A percentile compares a stretch with the other conserved stretches of the same genome.
phyloP scores from a whole-genome alignment of 345 rosid species.

The Cardamine chenopodiifolia region DNA sequence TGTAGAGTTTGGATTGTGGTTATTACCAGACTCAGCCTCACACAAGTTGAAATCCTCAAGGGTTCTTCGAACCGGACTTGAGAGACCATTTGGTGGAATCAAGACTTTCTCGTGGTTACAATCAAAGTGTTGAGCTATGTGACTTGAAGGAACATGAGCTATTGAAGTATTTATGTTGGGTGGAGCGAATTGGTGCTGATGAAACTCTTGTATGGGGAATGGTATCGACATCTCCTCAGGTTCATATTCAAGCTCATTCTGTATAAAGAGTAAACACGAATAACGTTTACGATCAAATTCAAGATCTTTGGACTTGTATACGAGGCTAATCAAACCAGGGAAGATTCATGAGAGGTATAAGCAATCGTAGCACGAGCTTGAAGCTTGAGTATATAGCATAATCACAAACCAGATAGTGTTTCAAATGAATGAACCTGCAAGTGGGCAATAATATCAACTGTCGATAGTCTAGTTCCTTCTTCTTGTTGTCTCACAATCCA shows the following conservation, averaged over 20 bases:
- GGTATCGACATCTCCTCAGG: slow-evolving; percentile 62
- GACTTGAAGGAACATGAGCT: slow-evolving; percentile 47
- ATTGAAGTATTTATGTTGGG: slow-evolving; percentile 40
- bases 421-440: slow-evolving; percentile 60
- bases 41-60: slow-evolving; percentile 61
- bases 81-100: slow-evolving; percentile 51
- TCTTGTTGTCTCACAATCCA: slow-evolving; percentile 80
- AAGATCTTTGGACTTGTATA: neutral
- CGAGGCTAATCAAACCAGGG: too few species aligned
- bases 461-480: slow-evolving; percentile 67
- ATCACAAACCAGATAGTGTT: neutral
- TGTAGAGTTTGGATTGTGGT: slow-evolving; percentile 26
- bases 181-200: slow-evolving; percentile 46
- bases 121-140: slow-evolving; percentile 47
- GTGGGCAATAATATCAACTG: slow-evolving; percentile 60
- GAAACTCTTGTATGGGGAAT: slow-evolving; percentile 47
- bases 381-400: neutral
- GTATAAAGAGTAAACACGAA: slow-evolving; percentile 15
- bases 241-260: slow-evolving; percentile 78
- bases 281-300: slow-evolving; percentile 1
- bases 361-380: neutral
- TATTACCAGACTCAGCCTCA: slow-evolving; percentile 37
- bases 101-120: slow-evolving; percentile 48
- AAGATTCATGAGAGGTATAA: too few species aligned
- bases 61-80: slow-evolving; percentile 73